Evolutionary conservation across 306 rosid genomes (phyloP).

Genomic region (Quercus robur): DNA sequence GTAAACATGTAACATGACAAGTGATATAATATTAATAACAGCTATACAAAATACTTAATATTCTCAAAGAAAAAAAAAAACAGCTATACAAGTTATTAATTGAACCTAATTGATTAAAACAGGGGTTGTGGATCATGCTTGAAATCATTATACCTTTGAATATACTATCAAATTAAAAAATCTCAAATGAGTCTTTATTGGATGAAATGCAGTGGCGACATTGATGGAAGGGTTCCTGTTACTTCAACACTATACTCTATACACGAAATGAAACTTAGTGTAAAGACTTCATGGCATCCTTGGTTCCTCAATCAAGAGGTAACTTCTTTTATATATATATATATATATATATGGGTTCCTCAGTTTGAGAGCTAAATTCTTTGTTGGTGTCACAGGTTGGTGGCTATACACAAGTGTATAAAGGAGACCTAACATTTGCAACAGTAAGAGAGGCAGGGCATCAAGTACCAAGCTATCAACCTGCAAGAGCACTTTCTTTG

Average conservation of each 20-base stretch:
- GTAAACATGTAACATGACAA: too few relatives aligned
- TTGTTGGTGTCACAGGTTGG: slow-evolving; percentile 45
- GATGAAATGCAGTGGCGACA: slow-evolving; percentile 61
- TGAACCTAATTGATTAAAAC: too few relatives aligned
- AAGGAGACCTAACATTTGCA: slow-evolving; percentile 61
- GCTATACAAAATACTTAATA: too few relatives aligned
- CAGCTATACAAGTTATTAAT: too few relatives aligned
- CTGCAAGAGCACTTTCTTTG: slow-evolving; percentile 63
- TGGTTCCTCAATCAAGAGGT: slow-evolving; percentile 73
- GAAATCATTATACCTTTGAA: background rate
- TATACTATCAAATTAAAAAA: background rate
- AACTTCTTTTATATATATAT: background rate
- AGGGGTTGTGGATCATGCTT: too few relatives aligned
- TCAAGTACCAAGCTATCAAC: slow-evolving; percentile 84
- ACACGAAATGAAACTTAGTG: slow-evolving; percentile 53
- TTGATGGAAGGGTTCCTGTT: slow-evolving; percentile 79
- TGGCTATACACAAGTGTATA: slow-evolving; percentile 58
- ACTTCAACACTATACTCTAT: slow-evolving; percentile 87
- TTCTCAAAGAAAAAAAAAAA: too few relatives aligned
- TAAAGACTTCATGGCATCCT: slow-evolving; percentile 61
- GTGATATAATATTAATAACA: too few relatives aligned
- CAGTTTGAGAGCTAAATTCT: too few relatives aligned
- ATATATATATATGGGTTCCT: background rate
- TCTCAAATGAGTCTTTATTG: slow-evolving; percentile 4
- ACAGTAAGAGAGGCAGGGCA: slow-evolving; percentile 86